Evolutionary conservation across 352 stramenopile genomes (phyloP), one percentile per base, ranked within the genome.

Genomic region (Pythium insidiosum): DNA sequence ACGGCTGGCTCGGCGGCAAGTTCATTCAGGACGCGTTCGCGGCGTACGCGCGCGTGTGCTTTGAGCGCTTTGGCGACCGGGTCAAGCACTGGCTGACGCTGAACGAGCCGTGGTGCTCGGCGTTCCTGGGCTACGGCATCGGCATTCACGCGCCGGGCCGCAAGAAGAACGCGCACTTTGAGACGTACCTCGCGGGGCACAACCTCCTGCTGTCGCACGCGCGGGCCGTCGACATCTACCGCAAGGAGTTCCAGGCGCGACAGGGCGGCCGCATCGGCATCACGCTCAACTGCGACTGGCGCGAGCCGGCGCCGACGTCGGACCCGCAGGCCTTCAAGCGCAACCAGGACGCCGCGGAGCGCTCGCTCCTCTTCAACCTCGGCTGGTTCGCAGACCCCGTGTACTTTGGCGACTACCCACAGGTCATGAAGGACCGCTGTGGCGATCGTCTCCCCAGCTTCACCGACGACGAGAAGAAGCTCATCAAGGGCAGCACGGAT

Each of bases 51-150:
- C 61, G 31, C 44, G 95, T 55, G 54, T 96, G 65, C 63, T 95
- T 63, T 20, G 92, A 97, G 43, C 70, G 73, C 25, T 97, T 97
- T 63, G 92, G 93, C 15, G 58, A 84, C 48, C 78, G 93, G 24
- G 81, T 98, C 15, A 87, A 95, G 49, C 66, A 73, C 43, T 98
- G 93, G 93, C 83, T 95, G 20, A 98, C 93, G 6, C 81, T 98
- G 43, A 98, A 98, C 55, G 95, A 98, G 62, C 68, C 86, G 4
- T 87, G 74, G 67, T 91, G 66, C 15, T 82, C 94, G 10, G 40
- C 50, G 3, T 47, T 57, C 0, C 37, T 56, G 4, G 67, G 67
- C 16, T 76, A 83, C 33, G 73, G 77, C 38, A 73, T 67, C 23
- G 89, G 88, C 30, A 41, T 63, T 16, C 77, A 66, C 44, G 90